Evolutionary conservation across 768 basidiomycete species (phyloP).

Genomic region (Russula vinacea): DNA sequence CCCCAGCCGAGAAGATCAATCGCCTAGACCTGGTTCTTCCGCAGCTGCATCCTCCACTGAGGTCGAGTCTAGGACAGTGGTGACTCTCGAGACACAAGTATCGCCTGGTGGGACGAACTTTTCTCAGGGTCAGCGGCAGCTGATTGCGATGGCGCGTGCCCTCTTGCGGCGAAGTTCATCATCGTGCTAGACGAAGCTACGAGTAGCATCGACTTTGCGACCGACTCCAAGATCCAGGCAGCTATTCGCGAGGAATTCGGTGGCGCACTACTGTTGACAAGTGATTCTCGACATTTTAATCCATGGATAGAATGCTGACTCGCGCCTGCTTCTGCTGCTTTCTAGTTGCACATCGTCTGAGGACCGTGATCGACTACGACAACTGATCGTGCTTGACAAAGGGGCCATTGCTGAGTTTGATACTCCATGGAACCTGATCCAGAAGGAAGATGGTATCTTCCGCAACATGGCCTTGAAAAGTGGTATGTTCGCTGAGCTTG

Average conservation of each 20-base stretch:
- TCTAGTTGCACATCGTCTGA: slow-evolving; percentile 68
- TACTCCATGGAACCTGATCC: slow-evolving; percentile 49
- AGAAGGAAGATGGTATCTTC: slow-evolving; percentile 49
- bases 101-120: slow-evolving; percentile 88
- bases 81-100: slow-evolving; percentile 74
- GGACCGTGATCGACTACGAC: slow-evolving; percentile 80
- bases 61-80: slow-evolving; percentile 50
- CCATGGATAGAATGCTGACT: slow-evolving; percentile 9
- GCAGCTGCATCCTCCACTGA: slow-evolving; percentile 45
- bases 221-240: slow-evolving; percentile 86
- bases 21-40: slow-evolving; percentile 43
- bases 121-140: slow-evolving; percentile 86
- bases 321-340: slow-evolving; percentile 20
- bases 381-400: slow-evolving; percentile 78
- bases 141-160: slow-evolving; percentile 84
- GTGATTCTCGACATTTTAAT: slow-evolving; percentile 42
- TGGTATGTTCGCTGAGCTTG: slow-evolving; percentile 59
- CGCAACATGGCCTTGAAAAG: slow-evolving; percentile 57
- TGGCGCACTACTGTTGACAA: slow-evolving; percentile 67
- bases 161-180: slow-evolving; percentile 67
- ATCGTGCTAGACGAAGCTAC: slow-evolving; percentile 83
- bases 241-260: slow-evolving; percentile 86
- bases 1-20: slow-evolving; percentile 38
- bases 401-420: slow-evolving; percentile 51
- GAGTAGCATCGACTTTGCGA: slow-evolving; percentile 81